Evolutionary conservation across 2,329 filamentous ascomycete species (phyloP).

Genomic region (Saccharata proteae): DNA sequence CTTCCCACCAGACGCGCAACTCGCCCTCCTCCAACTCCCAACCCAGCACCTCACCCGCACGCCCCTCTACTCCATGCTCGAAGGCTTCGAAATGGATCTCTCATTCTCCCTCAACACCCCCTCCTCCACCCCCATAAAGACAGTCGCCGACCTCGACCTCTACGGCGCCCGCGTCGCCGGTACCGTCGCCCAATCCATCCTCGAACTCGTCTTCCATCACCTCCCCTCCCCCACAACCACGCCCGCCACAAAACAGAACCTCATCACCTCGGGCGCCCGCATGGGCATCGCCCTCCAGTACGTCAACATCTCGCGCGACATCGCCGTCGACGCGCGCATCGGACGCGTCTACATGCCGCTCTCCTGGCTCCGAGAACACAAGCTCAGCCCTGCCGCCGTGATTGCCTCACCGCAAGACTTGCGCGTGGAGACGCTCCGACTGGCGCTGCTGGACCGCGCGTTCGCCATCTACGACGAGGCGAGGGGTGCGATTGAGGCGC

Average conservation of each 20-base stretch:
- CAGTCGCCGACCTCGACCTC: slow-evolving; percentile 45
- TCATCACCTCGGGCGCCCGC: slow-evolving; percentile 45
- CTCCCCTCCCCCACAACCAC: slow-evolving; percentile 11
- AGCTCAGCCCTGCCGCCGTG: slow-evolving; percentile 42
- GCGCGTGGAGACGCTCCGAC: slow-evolving; percentile 39
- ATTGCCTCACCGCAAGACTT: slow-evolving; percentile 37
- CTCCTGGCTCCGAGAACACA: slow-evolving; percentile 49
- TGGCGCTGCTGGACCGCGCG: slow-evolving; percentile 45
- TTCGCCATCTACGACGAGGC: slow-evolving; percentile 48
- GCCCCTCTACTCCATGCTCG: slow-evolving; percentile 52
- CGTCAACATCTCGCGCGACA: slow-evolving; percentile 64
- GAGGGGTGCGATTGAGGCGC: slow-evolving; percentile 43
- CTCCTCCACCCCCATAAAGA: slow-evolving; percentile 42
- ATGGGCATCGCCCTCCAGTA: slow-evolving; percentile 70
- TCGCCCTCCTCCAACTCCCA: slow-evolving; percentile 49
- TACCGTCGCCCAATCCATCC: slow-evolving; percentile 57
- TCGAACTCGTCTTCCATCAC: slow-evolving; percentile 55
- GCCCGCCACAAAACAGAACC: slow-evolving; percentile 22
- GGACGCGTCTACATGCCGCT: slow-evolving; percentile 57
- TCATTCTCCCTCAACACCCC: slow-evolving; percentile 31
- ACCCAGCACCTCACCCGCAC: slow-evolving; percentile 41
- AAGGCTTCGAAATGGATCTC: slow-evolving; percentile 59
- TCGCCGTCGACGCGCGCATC: slow-evolving; percentile 53
- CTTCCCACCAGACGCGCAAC: slow-evolving; percentile 41
- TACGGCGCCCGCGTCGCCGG: slow-evolving; percentile 61